Percentiles rank a stretch among this genome's conserved stretches.
These are phyloP conservation scores for Gracilaria domingensis DNA, from an alignment of 23 red algal genomes.

Conservation along the genomic window DNA sequence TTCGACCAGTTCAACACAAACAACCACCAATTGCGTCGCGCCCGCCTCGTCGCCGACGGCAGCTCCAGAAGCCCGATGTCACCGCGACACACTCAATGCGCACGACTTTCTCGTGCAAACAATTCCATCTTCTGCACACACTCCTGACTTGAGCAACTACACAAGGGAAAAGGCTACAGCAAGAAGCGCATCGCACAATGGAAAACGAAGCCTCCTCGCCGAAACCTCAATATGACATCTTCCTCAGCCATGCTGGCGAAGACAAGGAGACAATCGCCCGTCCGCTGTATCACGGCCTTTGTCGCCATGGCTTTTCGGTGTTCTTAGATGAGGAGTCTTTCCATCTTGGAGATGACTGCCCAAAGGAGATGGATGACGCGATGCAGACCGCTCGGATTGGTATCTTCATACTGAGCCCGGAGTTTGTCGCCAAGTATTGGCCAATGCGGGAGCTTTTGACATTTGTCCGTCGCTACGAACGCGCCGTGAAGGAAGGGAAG, in stretches of 20 bases:
- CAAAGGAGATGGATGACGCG: background rate
- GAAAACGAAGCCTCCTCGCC: no score
- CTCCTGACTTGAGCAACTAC: no score
- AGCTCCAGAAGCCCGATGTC: no score
- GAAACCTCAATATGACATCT: no score
- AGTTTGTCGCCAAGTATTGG: constrained; percentile 14
- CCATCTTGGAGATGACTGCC: background rate
- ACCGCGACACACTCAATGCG: no score
- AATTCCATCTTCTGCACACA: no score
- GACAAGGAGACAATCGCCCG: constrained; percentile 16
- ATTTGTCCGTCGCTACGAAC: background rate
- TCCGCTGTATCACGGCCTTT: background rate
- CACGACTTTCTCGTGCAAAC: no score
- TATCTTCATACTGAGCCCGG: background rate
- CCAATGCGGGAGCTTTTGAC: background rate
- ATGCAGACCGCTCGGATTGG: background rate
- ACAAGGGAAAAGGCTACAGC: no score
- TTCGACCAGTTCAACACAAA: no score
- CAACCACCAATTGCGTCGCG: no score
- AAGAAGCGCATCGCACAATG: no score
- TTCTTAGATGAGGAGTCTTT: background rate
- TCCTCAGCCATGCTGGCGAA: constrained; percentile 10
- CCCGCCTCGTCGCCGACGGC: no score
- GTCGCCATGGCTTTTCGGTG: background rate
- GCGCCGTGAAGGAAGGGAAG: background rate